Base-by-base conservation (phyloP, 2,329 filamentous ascomycete genomes). In the Cercospora berteroae region DNA sequence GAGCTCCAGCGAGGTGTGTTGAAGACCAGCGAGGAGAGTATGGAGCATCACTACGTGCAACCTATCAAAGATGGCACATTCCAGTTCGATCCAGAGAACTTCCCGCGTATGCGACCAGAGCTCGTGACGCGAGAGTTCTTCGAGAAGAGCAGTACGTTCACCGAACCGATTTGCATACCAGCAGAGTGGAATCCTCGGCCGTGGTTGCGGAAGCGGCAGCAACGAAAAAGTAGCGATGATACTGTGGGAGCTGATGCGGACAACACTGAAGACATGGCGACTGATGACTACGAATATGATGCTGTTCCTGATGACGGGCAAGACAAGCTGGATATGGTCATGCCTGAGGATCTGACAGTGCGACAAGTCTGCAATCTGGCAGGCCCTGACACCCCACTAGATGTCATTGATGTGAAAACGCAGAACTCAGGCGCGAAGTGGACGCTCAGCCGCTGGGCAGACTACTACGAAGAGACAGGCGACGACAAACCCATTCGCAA, bases 381-480 rank as follows among this genome's bases (percentile, higher is more conserved):
- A 70, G 88, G 88, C 0, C 83, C 83, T 4, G 85, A 88, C 55
- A 86, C 88, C 73, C 82, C 83, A 55, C 82, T 90, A 7, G 87
- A 89, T 66, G 88, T 90, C 33, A 90, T 90, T 63, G 88, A 90
- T 75, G 88, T 90, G 68, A 89, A 90, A 73, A 87, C 87, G 8
- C 88, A 90, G 71, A 87, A 89, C 72, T 87, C 87, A 7, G 87
- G 86, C 66, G 87, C 86, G 70, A 84, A 84, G 70, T 90, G 87
- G 87, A 88, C 85, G 33, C 85, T 90, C 80, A 82, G 83, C 65
- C 85, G 87, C 75, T 90, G 88, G 86, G 87, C 87, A 7, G 87
- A 90, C 69, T 87, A 87, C 74, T 90, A 90, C 75, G 89, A 90
- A 71, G 86, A 88, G 72, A 84, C 83, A 69, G 82, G 82, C 27